Percentiles rank a stretch among this genome's conserved stretches.
These are phyloP conservation scores for Auriscalpium microsporum DNA, from an alignment of 768 basidiomycete species.

Conservation along the genomic window DNA sequence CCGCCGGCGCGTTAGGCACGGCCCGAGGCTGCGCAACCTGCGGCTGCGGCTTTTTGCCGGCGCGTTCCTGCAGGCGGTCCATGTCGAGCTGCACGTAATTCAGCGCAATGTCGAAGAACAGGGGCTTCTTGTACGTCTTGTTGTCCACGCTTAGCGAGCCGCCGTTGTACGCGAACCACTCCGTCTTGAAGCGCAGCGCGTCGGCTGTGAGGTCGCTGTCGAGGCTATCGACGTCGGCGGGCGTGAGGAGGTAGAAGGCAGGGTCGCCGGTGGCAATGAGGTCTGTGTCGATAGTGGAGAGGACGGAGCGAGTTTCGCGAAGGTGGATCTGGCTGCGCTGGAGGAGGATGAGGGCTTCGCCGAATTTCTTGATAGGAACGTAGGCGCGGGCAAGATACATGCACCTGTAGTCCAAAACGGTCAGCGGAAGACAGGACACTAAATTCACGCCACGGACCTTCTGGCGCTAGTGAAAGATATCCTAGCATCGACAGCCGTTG, in stretches of 20 bases:
- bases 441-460: conserved; percentile 35
- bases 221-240: conserved; percentile 37
- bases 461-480: conserved; percentile 67
- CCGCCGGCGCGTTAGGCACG: conserved; percentile 19
- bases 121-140: conserved; percentile 63
- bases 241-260: conserved; percentile 49
- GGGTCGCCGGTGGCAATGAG: conserved; percentile 33
- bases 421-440: background rate
- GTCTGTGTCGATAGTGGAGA: conserved; percentile 41
- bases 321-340: conserved; percentile 66
- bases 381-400: conserved; percentile 75
- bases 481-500: conserved; percentile 69
- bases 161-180: conserved; percentile 76
- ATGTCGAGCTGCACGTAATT: conserved; percentile 88
- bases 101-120: conserved; percentile 91
- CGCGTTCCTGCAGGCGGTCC: conserved; percentile 61
- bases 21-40: conserved; percentile 17
- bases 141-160: conserved; percentile 38
- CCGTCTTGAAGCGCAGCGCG: conserved; percentile 48
- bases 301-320: conserved; percentile 56
- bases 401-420: conserved; percentile 37
- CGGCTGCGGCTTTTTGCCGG: conserved; percentile 44
- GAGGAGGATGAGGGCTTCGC: conserved; percentile 61
- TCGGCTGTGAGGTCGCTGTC: conserved; percentile 42
- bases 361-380: conserved; percentile 56